A percentile compares a stretch with the other conserved stretches of the same genome.
Evolutionary conservation across 1,139 yeast genomes (phyloP).

Genomic region (Blastobotrys petasosporus): DNA sequence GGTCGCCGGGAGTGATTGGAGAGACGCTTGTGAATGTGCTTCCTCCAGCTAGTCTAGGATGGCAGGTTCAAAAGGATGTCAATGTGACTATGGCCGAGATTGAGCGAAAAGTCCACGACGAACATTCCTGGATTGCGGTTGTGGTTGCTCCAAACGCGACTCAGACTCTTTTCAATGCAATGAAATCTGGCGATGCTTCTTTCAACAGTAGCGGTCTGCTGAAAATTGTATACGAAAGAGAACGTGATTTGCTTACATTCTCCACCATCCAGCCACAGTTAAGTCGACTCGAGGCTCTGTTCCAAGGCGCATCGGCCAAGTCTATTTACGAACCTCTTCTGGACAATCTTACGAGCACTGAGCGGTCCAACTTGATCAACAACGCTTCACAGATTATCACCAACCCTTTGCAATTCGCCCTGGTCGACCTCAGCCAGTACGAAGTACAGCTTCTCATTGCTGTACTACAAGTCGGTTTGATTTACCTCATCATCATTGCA

Average conservation of each 20-base stretch:
- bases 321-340: slow-evolving; percentile 15
- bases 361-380: slow-evolving; percentile 6
- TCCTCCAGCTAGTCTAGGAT: slow-evolving; percentile 23
- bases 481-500: slow-evolving; percentile 66
- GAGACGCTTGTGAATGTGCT: slow-evolving; percentile 30
- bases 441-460: slow-evolving; percentile 13
- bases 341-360: slow-evolving; percentile 12
- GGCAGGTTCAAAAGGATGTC: slow-evolving; percentile 28
- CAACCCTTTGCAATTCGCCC: slow-evolving; percentile 12
- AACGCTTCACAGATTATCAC: slow-evolving; percentile 15
- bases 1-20: slow-evolving; percentile 34
- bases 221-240: slow-evolving; percentile 44
- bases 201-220: slow-evolving; percentile 29
- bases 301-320: slow-evolving; percentile 12
- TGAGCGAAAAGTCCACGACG: slow-evolving; percentile 16
- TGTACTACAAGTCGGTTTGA: slow-evolving; percentile 48
- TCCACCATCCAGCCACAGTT: slow-evolving; percentile 41
- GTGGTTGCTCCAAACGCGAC: slow-evolving; percentile 24
- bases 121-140: slow-evolving; percentile 25
- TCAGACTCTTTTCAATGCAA: slow-evolving; percentile 15
- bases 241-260: slow-evolving; percentile 47
- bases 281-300: slow-evolving; percentile 27
- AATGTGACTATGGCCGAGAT: slow-evolving; percentile 20
- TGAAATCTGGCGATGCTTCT: slow-evolving; percentile 12
- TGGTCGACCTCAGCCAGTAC: slow-evolving; percentile 13